These are phyloP conservation scores for Quercus berberidifolia DNA, from an alignment of 306 rosid genomes.

Conservation along the genomic window DNA sequence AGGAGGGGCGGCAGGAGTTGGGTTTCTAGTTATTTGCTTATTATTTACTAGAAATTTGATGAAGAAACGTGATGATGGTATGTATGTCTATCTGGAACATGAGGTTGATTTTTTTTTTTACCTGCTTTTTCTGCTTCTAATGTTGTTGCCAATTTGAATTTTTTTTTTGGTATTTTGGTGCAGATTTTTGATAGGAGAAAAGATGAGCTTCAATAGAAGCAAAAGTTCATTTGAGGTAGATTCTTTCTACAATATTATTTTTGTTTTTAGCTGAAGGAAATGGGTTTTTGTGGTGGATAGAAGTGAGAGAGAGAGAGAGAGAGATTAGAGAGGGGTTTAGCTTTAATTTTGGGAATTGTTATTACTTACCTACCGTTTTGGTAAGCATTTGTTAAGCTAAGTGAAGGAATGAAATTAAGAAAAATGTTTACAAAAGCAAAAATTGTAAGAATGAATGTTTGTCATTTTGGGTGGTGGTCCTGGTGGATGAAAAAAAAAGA, in stretches of 20 bases:
- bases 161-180: slow-evolving; percentile 25
- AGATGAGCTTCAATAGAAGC: slow-evolving; percentile 28
- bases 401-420: slow-evolving; percentile 13
- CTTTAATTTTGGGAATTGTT: slow-evolving; percentile 21
- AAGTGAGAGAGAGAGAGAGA: slow-evolving; percentile 17
- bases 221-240: slow-evolving; percentile 36
- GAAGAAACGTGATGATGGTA: slow-evolving; percentile 83
- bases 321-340: neutral
- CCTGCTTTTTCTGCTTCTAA: slow-evolving; percentile 9
- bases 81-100: slow-evolving; percentile 15
- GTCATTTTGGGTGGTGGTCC: slow-evolving; percentile 20
- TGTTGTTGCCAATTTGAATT: slow-evolving; percentile 22
- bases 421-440: slow-evolving; percentile 17
- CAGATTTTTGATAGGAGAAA: slow-evolving; percentile 67
- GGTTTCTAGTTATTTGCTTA: slow-evolving; percentile 70
- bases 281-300: slow-evolving; percentile 35
- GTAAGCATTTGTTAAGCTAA: slow-evolving; percentile 39
- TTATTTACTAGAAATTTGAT: slow-evolving; percentile 69
- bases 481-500: slow-evolving; percentile 13
- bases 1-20: slow-evolving; percentile 85
- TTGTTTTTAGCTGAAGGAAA: slow-evolving; percentile 30
- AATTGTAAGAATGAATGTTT: slow-evolving; percentile 40
- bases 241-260: slow-evolving; percentile 32
- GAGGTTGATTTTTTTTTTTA: neutral
- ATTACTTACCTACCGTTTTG: slow-evolving; percentile 23